Percentiles rank a stretch among this genome's conserved stretches.
These are phyloP conservation scores for Hypoxylon trugodes DNA, from an alignment of 495 filamentous ascomycete genomes.

Conservation along the genomic window DNA sequence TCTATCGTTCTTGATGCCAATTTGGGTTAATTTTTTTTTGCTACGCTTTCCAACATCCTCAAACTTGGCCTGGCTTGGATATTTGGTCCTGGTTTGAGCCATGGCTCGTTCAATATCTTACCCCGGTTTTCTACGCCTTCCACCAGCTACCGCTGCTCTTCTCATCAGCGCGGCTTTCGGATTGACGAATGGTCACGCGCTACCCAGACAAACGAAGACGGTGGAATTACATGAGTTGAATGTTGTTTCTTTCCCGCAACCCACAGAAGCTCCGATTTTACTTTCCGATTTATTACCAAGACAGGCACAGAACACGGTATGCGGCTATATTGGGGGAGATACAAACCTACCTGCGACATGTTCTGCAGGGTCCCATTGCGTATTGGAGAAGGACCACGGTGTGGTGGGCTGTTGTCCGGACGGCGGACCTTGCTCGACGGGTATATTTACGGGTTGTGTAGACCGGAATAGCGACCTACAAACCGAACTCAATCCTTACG, in stretches of 20 bases:
- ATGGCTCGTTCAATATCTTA: conserved; percentile 39
- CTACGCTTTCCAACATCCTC: conserved; percentile 4
- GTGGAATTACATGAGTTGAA: conserved; percentile 51
- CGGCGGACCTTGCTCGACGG: conserved; percentile 53
- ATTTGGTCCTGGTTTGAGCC: conserved; percentile 33
- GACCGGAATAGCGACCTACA: conserved; percentile 56
- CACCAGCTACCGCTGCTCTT: conserved; percentile 51
- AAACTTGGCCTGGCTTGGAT: conserved; percentile 18
- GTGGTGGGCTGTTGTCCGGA: conserved; percentile 61
- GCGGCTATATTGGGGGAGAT: conserved; percentile 57
- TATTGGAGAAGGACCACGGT: conserved; percentile 52
- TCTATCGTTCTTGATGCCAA: conserved; percentile 37
- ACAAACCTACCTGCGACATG: conserved; percentile 57
- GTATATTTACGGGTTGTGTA: conserved; percentile 60
- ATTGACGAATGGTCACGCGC: conserved; percentile 45
- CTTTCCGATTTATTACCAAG: conserved; percentile 49
- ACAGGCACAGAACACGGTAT: conserved; percentile 54
- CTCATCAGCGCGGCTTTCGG: conserved; percentile 49
- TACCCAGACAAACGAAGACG: conserved; percentile 51
- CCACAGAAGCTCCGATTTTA: conserved; percentile 50
- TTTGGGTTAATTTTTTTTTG: conserved; percentile 19
- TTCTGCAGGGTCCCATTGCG: conserved; percentile 58
- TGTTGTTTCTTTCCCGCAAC: conserved; percentile 53
- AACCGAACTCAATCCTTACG: conserved; percentile 58
- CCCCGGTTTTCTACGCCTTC: conserved; percentile 52